phyloP scores from a whole-genome alignment of 805 yeast species.

The Starmerella vaccinii region DNA sequence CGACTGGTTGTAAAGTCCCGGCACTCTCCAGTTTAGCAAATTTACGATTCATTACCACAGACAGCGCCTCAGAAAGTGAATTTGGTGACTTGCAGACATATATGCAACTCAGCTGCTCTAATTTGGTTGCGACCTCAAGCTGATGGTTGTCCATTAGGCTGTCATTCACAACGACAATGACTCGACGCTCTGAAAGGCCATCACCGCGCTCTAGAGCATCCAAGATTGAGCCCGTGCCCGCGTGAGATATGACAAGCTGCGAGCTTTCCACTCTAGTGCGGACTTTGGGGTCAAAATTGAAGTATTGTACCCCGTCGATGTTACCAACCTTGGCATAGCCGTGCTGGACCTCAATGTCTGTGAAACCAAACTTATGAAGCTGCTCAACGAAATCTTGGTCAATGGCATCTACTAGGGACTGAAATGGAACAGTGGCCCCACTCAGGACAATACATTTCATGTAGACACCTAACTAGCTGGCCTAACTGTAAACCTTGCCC shows the following conservation, averaged over 20 bases:
- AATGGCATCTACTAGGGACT: constrained; percentile 41
- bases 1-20: not conserved
- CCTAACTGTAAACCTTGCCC: not conserved
- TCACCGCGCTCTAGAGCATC: constrained; percentile 36
- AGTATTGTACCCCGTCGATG: constrained; percentile 34
- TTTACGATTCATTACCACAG: not conserved
- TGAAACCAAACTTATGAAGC: constrained; percentile 35
- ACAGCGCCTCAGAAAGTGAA: not conserved
- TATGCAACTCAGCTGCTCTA: constrained; percentile 24
- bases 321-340: constrained; percentile 38
- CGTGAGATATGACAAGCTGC: constrained; percentile 72
- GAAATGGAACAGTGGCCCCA: constrained; percentile 86
- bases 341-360: constrained; percentile 45
- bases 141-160: constrained; percentile 83
- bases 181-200: constrained; percentile 44
- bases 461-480: not conserved
- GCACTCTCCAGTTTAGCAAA: constrained; percentile 3
- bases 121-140: constrained; percentile 56
- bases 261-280: constrained; percentile 36
- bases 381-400: constrained; percentile 33
- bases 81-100: not conserved
- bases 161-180: constrained; percentile 58
- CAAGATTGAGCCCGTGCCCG: constrained; percentile 82
- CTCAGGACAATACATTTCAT: constrained; percentile 50
- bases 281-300: constrained; percentile 39